Evolutionary conservation across 805 yeast genomes (phyloP), one percentile per base, ranked within the genome.

Genomic region (Saccharomycopsis selenospora): DNA sequence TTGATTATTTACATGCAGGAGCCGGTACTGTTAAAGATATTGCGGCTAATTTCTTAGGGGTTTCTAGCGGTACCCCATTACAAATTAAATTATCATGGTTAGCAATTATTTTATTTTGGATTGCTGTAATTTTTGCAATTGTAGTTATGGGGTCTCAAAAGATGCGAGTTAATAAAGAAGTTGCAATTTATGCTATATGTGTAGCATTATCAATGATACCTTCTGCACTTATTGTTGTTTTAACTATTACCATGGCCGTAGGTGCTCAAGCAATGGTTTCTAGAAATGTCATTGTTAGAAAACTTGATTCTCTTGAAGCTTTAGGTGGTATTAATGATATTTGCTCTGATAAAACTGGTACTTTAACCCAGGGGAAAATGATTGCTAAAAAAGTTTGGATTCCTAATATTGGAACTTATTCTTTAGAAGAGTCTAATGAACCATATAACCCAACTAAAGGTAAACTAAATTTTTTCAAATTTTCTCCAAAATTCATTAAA

Each of bases 111-210:
- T 69, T 88, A 42, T 86, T 87, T 56, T 71, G 72, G 57, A 67
- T 87, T 42, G 95, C 96, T 3, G 93, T 87, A n/a, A 56, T 88
- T 1, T 82, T 86, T 60, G 95, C 95, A 1, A 80, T 88, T 49
- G 78, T 88, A 17, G 95, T 85, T 3, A 83, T 87, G 95, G 95
- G 81, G 2, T 78, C 93, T 7, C 95, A 87, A 65, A 75, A 75
- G 52, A 80, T 86, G 64, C 59, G 68, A 10, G 95, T 87, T n/a
- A 80, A 77, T 55, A 76, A 72, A 49, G 88, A 86, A 56, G 93
- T 87, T 30, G 95, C 95, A 11, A 80, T 87, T 43, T 87, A 87
- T 61, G 95, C 96, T 23, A 82, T 88, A 59, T 87, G 95, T 67
- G 90, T 85, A 43, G 85, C 58, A 0, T 67, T 84, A 43, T 79